Evolutionary conservation across 805 yeast species (phyloP), one percentile per base, ranked within the genome.

Genomic region (Cyberlindnera americana): DNA sequence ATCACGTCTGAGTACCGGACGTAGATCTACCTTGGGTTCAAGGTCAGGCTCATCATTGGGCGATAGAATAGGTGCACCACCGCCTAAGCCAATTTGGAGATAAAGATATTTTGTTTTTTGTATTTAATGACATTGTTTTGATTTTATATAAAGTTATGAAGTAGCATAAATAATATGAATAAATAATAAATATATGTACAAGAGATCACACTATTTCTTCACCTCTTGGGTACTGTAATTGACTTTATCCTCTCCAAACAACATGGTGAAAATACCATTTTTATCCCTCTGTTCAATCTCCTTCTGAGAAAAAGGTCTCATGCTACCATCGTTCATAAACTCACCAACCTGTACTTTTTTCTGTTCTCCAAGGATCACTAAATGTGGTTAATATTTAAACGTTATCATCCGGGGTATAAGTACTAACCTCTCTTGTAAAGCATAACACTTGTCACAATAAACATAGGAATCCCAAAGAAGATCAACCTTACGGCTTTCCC

Each of bases 191-290:
- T n/a, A n/a, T n/a, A n/a, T n/a, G n/a, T n/a, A n/a, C n/a, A n/a
- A n/a, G n/a, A n/a, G n/a, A n/a, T n/a, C n/a, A n/a, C n/a, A n/a
- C n/a, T n/a, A 23, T 30, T 44, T 46, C 33, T 42, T 40, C 3
- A 37, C 47, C 21, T 32, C 40, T 3, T 38, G 37, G 18, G 6
- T 6, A 21, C 38, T 38, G 36, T 53, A 53, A 21, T 53, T 49
- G n/a, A 53, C 54, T 19, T 41, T 53, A 38, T 53, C 58, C 23
- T 44, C 41, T 1, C 58, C 58, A 27, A 53, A 53, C 15, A 52
- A 17, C 40, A 18, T 31, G 1, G 56, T 50, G 28, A 52, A 44
- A 9, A 41, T 29, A 29, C 55, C 44, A 8, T 36, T 36, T 29
- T 50, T 48, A 29, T 53, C 58, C 18, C 32, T 47, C 26, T 46